Base-by-base conservation (phyloP, 805 yeast genomes). In the Jamesozyma lodderae region DNA sequence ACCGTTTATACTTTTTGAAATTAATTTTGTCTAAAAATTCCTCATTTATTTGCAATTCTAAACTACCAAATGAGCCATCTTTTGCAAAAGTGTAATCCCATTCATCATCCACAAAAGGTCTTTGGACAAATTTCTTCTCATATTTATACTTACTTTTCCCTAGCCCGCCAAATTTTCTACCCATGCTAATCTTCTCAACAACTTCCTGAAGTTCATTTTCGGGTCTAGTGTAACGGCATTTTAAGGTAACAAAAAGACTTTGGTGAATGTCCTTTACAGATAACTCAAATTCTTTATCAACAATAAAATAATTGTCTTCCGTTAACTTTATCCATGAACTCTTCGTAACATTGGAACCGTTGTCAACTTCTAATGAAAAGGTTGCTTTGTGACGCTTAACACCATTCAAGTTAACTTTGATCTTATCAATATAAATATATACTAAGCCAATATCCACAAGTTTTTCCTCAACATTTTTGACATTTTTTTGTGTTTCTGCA, bases 41-140 rank as follows among this genome's bases (percentile, higher is more conserved):
- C 4, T 43, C 42, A 37, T 46, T 38, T 6, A 59, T 32, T 7
- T 72, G 72, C 38, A 88, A 66, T 48, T 80, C 77, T 38, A 82
- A 73, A 51, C 90, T 70, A 7, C 86, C 95, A 68, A 84, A 87
- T 26, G 95, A 84, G 2, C 97, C 97, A 57, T 86, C 94, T 24
- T 69, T 68, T 1, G 96, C 95, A 45, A 86, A 70, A 39, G 73
- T 63, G 24, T 66, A 59, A 24, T 72, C 73, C 81, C 90, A 73
- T 2, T 69, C 62, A 62, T 82, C 94, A 19, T 47, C 41, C 4
- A 60, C 58, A 1, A 70, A 65, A 23, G 72, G 68, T 43, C 67
- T 66, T 2, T 77, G 68, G 5, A 77, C 72, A 43, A 68, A 73
- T 45, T 64, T 74, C 37, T 60, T 67, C 24, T 66, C 62, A 18